These are phyloP conservation scores for Meira miltonrushii DNA, from an alignment of 1,284 basidiomycete species.

Conservation along the genomic window DNA sequence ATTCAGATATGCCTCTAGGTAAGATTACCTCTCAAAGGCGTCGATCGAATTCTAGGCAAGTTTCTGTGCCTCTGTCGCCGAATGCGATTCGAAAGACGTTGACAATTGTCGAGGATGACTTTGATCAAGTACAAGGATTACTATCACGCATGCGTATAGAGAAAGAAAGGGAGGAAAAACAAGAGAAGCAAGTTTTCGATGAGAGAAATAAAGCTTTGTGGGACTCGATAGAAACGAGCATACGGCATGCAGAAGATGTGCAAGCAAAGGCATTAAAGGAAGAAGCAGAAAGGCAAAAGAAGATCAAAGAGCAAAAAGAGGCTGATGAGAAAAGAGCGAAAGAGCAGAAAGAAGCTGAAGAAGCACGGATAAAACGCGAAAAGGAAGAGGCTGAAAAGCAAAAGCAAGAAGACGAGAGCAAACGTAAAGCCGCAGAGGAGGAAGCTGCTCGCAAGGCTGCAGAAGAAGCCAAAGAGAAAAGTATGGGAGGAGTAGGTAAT, in stretches of 20 bases:
- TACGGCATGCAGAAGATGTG: slow-evolving; percentile 38
- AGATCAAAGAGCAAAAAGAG: slow-evolving; percentile 32
- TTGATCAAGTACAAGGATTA: slow-evolving; percentile 36
- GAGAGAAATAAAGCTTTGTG: slow-evolving; percentile 41
- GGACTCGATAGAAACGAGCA: slow-evolving; percentile 43
- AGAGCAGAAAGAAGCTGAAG: slow-evolving; percentile 33
- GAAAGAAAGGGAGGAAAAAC: slow-evolving; percentile 28
- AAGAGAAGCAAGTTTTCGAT: slow-evolving; percentile 39
- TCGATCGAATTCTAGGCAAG: not conserved
- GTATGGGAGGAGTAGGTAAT: slow-evolving; percentile 22
- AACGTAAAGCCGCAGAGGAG: slow-evolving; percentile 21
- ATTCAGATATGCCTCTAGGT: not conserved
- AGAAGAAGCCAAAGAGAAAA: slow-evolving; percentile 21
- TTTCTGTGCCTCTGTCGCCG: not conserved
- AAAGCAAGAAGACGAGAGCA: slow-evolving; percentile 22
- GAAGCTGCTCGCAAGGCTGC: slow-evolving; percentile 15
- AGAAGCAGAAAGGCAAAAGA: slow-evolving; percentile 34
- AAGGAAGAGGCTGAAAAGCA: slow-evolving; percentile 24
- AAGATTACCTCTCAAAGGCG: no score
- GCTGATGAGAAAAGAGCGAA: slow-evolving; percentile 38
- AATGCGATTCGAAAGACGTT: slow-evolving; percentile 19
- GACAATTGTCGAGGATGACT: slow-evolving; percentile 13
- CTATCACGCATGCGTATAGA: slow-evolving; percentile 36
- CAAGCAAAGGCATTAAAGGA: slow-evolving; percentile 26
- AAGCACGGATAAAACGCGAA: slow-evolving; percentile 34